Percentiles rank a stretch among this genome's conserved stretches.
Conservation (phyloP, 1,139 yeast species). For the Spathaspora sp. region DNA sequence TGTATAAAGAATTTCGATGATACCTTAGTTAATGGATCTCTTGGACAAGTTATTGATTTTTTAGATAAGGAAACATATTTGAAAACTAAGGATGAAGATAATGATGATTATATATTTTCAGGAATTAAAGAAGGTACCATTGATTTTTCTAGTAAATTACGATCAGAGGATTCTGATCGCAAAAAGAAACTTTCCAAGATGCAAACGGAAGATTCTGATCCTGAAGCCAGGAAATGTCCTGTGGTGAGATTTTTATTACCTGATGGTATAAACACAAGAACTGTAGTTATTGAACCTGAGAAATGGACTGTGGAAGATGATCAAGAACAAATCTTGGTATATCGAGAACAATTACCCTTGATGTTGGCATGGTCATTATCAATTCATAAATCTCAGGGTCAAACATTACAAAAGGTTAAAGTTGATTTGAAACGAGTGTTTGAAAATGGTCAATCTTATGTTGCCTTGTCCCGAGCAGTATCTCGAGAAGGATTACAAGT, state of each 20-base stretch:
- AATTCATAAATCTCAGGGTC: conserved; percentile 96
- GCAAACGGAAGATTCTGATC: conserved; percentile 6
- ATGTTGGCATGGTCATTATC: conserved; percentile 94
- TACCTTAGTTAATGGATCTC: conserved; percentile 85
- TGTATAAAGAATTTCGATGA: conserved; percentile 88
- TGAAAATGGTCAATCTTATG: conserved; percentile 95
- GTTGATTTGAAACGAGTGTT: conserved; percentile 78
- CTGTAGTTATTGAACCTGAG: conserved; percentile 53
- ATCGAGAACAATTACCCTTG: conserved; percentile 66
- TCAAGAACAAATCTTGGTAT: conserved; percentile 27
- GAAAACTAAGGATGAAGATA: conserved; percentile 18
- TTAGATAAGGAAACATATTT: conserved; percentile 37
- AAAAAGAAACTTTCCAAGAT: conserved; percentile 9
- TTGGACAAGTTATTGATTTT: conserved; percentile 69
- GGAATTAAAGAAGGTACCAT: conserved; percentile 13
- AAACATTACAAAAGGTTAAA: conserved; percentile 77
- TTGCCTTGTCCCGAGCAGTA: conserved; percentile 85
- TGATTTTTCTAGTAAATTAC: conserved; percentile 6
- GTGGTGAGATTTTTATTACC: conserved; percentile 72
- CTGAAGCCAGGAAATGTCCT: conserved; percentile 52
- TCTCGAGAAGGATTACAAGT: conserved; percentile 79
- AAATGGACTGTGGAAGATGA: conserved; percentile 45
- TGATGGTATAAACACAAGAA: conserved; percentile 65
- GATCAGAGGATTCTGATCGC: conserved; percentile 16
- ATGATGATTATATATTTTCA: conserved; percentile 24